Evolutionary conservation across 331 rosid species (phyloP), one percentile per base, ranked within the genome.

Genomic region (Cucumis variabilis): DNA sequence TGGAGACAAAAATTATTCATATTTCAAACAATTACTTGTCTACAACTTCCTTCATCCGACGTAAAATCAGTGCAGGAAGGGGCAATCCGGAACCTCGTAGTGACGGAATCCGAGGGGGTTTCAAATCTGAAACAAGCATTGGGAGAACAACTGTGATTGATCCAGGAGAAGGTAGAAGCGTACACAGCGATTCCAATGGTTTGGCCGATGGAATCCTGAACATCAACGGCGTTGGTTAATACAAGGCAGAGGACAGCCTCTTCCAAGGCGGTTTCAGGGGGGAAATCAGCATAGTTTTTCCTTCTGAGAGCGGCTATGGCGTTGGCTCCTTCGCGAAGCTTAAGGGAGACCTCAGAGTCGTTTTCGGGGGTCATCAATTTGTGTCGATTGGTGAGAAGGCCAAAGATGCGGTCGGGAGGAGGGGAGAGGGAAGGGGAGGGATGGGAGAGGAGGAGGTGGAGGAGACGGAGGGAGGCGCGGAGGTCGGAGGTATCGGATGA

Each of bases 131-230:
- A 94, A 84, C 90, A 91, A 1, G 95, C 93, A 41, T 93, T 96
- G 28, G 99, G 99, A 14, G 99, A 96, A 86, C 98, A 96, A 81
- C 94, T 93, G 60, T 96, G 99, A 84, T 94, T 96, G 91, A 96
- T 94, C 96, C 94, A 96, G 77, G 91, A 90, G 89, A 93, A 96
- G 72, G 82, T 80, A 1, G 88, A 82, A 33, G 84, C 89, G 46
- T 83, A 96, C 44, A 96, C 93, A 9, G 97, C 94, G 13, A 94
- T 90, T 7, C 97, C 98, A 0, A 94, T 82, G 11, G 88, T 72
- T 53, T 90, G 86, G 46, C 98, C 97, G 11, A 67, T 76, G 74
- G 85, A 33, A 87, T 93, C 95, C 75, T 92, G 94, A 89, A 96
- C 99, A 92, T 96, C 99, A 13, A 94, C 99, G 13, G 95, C 97